Evolutionary conservation across 2,329 filamentous ascomycete genomes (phyloP).

Genomic region (Chaetomium olivaceum): DNA sequence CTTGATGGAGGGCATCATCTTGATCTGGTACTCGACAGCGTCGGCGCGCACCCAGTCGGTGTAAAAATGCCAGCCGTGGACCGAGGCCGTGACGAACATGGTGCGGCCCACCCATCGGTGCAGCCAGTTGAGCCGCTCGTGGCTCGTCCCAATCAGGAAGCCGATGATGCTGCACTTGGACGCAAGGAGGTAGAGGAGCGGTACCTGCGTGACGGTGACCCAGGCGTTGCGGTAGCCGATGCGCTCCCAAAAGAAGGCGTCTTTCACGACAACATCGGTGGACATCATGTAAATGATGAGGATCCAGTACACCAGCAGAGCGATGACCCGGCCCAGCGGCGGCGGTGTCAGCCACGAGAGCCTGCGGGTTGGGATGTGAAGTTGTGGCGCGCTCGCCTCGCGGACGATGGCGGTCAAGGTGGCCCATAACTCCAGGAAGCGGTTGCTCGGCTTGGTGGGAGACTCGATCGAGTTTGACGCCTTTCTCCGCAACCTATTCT

Average conservation of each 20-base stretch:
- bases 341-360: slow-evolving; percentile 61
- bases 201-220: slow-evolving; percentile 65
- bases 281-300: slow-evolving; percentile 60
- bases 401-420: slow-evolving; percentile 59
- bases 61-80: slow-evolving; percentile 72
- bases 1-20: slow-evolving; percentile 63
- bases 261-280: slow-evolving; percentile 49
- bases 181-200: slow-evolving; percentile 62
- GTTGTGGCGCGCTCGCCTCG: slow-evolving; percentile 58
- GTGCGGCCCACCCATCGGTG: slow-evolving; percentile 72
- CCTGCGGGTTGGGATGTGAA: slow-evolving; percentile 48
- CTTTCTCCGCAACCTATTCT: slow-evolving; percentile 49
- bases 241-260: slow-evolving; percentile 62
- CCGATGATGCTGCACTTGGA: slow-evolving; percentile 62
- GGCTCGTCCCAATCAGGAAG: slow-evolving; percentile 60
- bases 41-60: slow-evolving; percentile 61
- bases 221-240: slow-evolving; percentile 69
- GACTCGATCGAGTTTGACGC: slow-evolving; percentile 47
- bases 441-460: slow-evolving; percentile 54
- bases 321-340: slow-evolving; percentile 55
- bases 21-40: slow-evolving; percentile 59
- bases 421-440: slow-evolving; percentile 54
- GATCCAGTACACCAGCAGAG: slow-evolving; percentile 59
- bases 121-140: slow-evolving; percentile 72
- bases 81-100: slow-evolving; percentile 65